Conservation (phyloP, 2,329 filamentous ascomycete genomes). For the Paecilomyces niveus region DNA sequence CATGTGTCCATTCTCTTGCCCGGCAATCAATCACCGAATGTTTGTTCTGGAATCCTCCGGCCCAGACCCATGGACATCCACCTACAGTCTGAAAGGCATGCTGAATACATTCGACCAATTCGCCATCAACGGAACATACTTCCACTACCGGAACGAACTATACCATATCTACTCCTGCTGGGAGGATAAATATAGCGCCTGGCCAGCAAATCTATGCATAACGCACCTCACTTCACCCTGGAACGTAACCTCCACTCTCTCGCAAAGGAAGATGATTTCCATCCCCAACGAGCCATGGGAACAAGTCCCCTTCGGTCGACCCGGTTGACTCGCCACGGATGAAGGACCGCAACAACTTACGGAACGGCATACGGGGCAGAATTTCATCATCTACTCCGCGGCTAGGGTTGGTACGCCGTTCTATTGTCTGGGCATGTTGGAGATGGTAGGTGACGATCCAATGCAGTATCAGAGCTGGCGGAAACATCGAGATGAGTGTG, state of each 20-base stretch:
- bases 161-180: constrained; percentile 39
- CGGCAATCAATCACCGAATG: constrained; percentile 47
- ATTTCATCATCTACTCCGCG: constrained; percentile 45
- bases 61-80: constrained; percentile 39
- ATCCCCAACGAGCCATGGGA: constrained; percentile 45
- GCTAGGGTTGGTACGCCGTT: constrained; percentile 46
- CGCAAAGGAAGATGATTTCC: constrained; percentile 41
- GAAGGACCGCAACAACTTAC: constrained; percentile 46
- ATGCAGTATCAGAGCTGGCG: constrained; percentile 44
- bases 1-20: constrained; percentile 43
- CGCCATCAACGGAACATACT: constrained; percentile 49
- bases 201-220: constrained; percentile 48
- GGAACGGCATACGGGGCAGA: constrained; percentile 40
- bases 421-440: constrained; percentile 47
- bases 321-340: constrained; percentile 39
- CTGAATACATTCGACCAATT: constrained; percentile 48
- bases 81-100: constrained; percentile 39
- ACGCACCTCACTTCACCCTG: constrained; percentile 40
- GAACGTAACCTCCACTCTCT: constrained; percentile 40
- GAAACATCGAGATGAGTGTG: constrained; percentile 40
- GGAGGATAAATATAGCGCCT: constrained; percentile 33
- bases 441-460: constrained; percentile 43
- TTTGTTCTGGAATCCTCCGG: constrained; percentile 40
- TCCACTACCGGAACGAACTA: constrained; percentile 34
- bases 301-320: constrained; percentile 44